A percentile compares a stretch with the other conserved stretches of the same genome.
These are phyloP conservation scores for Plasmodium inui DNA, from an alignment of 169 alveolate genomes.

Conservation along the genomic window DNA sequence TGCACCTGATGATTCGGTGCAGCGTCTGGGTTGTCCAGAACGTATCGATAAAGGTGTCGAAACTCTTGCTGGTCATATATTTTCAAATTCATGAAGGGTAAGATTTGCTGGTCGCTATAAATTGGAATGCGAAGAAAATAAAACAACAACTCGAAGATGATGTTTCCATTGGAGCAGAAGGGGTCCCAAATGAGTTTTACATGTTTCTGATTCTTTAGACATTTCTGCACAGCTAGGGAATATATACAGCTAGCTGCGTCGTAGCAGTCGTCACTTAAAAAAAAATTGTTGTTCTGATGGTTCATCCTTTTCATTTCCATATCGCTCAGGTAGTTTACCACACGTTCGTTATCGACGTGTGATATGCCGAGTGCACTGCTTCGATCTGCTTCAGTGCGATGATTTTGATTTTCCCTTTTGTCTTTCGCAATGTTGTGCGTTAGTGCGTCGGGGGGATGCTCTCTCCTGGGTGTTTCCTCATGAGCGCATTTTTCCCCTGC, in stretches of 20 bases:
- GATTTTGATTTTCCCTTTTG: neutral
- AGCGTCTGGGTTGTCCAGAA: neutral
- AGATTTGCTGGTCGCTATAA: slow-evolving; percentile 30
- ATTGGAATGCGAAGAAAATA: slow-evolving; percentile 43
- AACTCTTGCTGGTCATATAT: slow-evolving; percentile 48
- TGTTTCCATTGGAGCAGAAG: slow-evolving; percentile 55
- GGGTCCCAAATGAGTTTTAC: slow-evolving; percentile 70
- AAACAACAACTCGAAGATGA: slow-evolving; percentile 36
- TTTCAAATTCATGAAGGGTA: slow-evolving; percentile 73
- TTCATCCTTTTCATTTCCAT: slow-evolving; percentile 66
- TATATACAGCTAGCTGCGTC: slow-evolving; percentile 68
- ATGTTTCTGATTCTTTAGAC: slow-evolving; percentile 35
- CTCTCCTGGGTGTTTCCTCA: neutral
- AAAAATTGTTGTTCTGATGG: slow-evolving; percentile 41
- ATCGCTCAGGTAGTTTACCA: slow-evolving; percentile 13
- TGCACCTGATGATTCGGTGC: slow-evolving; percentile 17
- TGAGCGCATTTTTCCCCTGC: neutral
- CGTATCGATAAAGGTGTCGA: slow-evolving; percentile 7
- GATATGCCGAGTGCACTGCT: neutral
- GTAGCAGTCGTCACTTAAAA: slow-evolving; percentile 73
- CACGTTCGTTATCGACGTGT: neutral
- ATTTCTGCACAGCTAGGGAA: slow-evolving; percentile 33
- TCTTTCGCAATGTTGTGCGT: neutral
- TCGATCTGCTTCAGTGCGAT: neutral
- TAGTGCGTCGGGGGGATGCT: neutral